Base-by-base conservation (phyloP, 2,329 filamentous ascomycete species). In the Ustulina deusta region DNA sequence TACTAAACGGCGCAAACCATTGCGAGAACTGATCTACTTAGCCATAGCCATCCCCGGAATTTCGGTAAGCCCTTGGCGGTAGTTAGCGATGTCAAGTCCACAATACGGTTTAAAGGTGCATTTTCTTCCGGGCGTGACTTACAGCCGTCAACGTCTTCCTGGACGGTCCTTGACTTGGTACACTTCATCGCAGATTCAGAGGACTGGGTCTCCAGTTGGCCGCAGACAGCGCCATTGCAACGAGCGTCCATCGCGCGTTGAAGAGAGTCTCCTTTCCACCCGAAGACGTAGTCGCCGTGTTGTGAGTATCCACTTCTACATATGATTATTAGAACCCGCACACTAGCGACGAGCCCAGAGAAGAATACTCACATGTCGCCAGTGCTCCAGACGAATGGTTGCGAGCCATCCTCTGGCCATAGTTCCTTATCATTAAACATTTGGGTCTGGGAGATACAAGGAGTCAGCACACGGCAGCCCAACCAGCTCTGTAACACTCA, bases 241-340 rank as follows among this genome's bases (percentile, higher is more conserved):
- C 73, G 70, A 54, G 79, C 79, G 69, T 82, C 77, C 78, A 82
- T 80, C 15, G 80, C 80, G 15, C 78, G 78, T 63, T 82, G 80
- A 7, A 82, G 79, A 32, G 79, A 77, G 66, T 82, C 79, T 32
- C 71, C 80, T 63, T 81, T 74, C 80, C 80, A 82, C 36, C 80
- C 80, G 69, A 82, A 82, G 38, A 82, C 78, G 70, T 82, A 82
- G 71, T 82, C 80, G 32, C 78, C 79, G 54, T 80, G 79, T 40
- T 75, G 74, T 5, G 73, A 70, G 49, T 70, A 77, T 27, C 74
- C 76, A 5, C 66, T 42, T 51, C 70, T 74, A 17, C 20, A 15
- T n/a, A 25, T 55, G 22, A 40, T 56, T 29, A 11, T 68, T 51
- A 70, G 65, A 25, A 6, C 1, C 7, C 15, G 10, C 6, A 29